These are phyloP conservation scores for Proliferodiscus dingleyae DNA, from an alignment of 2,329 filamentous ascomycete genomes.

Conservation along the genomic window DNA sequence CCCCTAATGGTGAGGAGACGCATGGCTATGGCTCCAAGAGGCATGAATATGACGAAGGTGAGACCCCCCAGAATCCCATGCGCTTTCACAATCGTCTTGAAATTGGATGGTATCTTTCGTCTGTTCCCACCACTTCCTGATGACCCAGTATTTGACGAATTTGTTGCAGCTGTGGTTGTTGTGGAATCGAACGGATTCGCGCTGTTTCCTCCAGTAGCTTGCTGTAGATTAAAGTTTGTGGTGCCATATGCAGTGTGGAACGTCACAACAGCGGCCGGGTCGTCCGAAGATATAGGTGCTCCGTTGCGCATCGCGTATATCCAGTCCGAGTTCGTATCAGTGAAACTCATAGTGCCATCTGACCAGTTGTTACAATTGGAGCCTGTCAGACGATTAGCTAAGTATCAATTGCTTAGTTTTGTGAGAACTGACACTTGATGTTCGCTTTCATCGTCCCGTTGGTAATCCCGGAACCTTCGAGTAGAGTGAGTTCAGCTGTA, in stretches of 20 bases:
- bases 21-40: constrained; percentile 57
- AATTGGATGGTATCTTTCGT: not conserved
- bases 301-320: constrained; percentile 46
- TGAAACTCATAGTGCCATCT: constrained; percentile 48
- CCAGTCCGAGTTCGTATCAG: constrained; percentile 39
- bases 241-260: constrained; percentile 40
- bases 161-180: not conserved
- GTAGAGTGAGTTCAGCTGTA: constrained; percentile 40
- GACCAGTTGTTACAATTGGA: constrained; percentile 49
- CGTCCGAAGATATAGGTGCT: constrained; percentile 42
- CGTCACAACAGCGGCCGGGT: constrained; percentile 37
- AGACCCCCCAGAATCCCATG: constrained; percentile 57
- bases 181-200: constrained; percentile 22
- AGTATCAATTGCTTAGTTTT: not conserved
- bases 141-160: not conserved
- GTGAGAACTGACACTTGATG: constrained; percentile 41
- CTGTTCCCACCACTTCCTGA: not conserved
- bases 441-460: constrained; percentile 51
- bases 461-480: constrained; percentile 48
- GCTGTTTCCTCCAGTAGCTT: constrained; percentile 43
- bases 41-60: constrained; percentile 54
- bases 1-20: constrained; percentile 47
- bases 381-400: constrained; percentile 28
- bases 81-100: constrained; percentile 23
- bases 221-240: constrained; percentile 43